These are phyloP conservation scores for Diospyros lotus DNA, from an alignment of 148 eudicot species.

Conservation along the genomic window DNA sequence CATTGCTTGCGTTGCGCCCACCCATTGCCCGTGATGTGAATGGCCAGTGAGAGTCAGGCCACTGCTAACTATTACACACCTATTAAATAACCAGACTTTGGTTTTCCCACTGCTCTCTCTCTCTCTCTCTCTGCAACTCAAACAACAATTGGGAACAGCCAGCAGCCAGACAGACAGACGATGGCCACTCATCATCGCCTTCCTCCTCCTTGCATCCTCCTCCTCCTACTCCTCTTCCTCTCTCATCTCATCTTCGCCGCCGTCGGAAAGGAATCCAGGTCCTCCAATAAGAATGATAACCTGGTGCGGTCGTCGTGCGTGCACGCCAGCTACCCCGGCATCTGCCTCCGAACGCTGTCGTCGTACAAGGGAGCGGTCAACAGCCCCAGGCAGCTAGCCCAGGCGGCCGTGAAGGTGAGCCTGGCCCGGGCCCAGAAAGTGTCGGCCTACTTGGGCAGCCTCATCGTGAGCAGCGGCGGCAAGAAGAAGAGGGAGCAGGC, in stretches of 20 bases:
- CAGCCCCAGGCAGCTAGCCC: conserved; percentile 42
- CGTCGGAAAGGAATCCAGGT: background rate
- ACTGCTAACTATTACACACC: too few relatives aligned
- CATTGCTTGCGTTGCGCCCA: too few relatives aligned
- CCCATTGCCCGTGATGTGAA: too few relatives aligned
- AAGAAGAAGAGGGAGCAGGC: conserved; percentile 18
- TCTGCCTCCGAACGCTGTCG: conserved; percentile 54
- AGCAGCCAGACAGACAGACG: too few relatives aligned
- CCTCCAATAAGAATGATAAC: conserved; percentile 7
- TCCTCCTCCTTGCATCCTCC: conserved; percentile 23
- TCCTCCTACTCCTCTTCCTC: conserved; percentile 8
- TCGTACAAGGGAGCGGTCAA: conserved; percentile 36
- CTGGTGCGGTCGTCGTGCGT: conserved; percentile 44
- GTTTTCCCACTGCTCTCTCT: too few relatives aligned
- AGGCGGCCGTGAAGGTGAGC: conserved; percentile 48
- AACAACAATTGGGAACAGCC: too few relatives aligned
- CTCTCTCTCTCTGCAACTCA: too few relatives aligned
- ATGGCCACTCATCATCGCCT: background rate
- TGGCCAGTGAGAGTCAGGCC: too few relatives aligned
- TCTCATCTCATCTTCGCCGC: conserved; percentile 9
- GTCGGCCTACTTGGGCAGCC: conserved; percentile 22
- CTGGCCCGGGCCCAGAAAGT: conserved; percentile 28
- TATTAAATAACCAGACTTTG: too few relatives aligned
- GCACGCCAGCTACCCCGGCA: conserved; percentile 51
- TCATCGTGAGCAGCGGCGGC: too few relatives aligned